Evolutionary conservation across 2,329 filamentous ascomycete species (phyloP), one percentile per base, ranked within the genome.

Genomic region (Alternaria sp.): DNA sequence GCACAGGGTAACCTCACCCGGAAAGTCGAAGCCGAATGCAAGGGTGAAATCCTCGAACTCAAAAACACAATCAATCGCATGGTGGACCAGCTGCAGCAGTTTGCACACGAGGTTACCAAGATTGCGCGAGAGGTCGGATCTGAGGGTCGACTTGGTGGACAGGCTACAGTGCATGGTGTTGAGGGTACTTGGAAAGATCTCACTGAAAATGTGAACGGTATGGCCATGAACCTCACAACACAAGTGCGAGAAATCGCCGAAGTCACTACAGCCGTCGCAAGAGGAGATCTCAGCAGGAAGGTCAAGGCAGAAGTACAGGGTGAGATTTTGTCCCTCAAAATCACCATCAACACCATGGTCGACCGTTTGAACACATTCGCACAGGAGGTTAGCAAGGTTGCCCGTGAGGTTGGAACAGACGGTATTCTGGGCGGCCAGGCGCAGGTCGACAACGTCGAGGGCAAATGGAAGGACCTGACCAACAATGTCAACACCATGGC

Each of bases 331-430:
- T 80, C 78, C 3, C 66, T 99, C 62, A 99, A 99, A 81, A 92
- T 93, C 72, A 99, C 94, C 7, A 88, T 89, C 79, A 89, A 89
- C 70, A 84, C 84, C 71, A 89, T 89, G 86, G 86, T 89, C 67
- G 86, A 88, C 75, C 80, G 85, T 55, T 76, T 88, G 31, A 86
- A 86, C 67, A 87, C 85, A 1, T 88, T 88, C 64, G 86, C 86
- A 8, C 86, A 86, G 67, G 85, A 88, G 72, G 86, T 88, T 65
- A 88, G 85, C 80, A 87, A 87, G 73, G 86, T 88, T 52, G 86
- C 86, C 48, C 81, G 86, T 66, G 86, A 88, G 72, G 86, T 88
- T 76, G 86, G 86, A 58, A 88, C 85, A 8, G 85, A 88, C 65
- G 86, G 86, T 69, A 86, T 83, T 23, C 79, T 88, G n/a, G 86